Base-by-base conservation (phyloP, 495 filamentous ascomycete genomes). In the Penicillium fimorum region DNA sequence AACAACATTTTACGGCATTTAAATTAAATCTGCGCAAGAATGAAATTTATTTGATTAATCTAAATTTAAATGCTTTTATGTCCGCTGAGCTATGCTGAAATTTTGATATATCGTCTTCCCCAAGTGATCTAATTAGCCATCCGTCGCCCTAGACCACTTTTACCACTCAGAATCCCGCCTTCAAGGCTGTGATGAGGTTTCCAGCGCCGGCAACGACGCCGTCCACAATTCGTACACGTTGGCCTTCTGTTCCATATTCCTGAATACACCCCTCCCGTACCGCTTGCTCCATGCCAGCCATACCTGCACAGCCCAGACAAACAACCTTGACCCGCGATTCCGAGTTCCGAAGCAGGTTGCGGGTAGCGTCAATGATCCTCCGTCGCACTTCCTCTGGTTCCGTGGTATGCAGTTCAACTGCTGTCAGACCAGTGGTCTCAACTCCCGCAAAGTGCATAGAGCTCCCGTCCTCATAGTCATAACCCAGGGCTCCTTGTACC, bases 281-380 rank as follows among this genome's bases (percentile, higher is more conserved):
- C 47, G 88, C 87, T 53, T 85, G 80, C 53, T 93, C 88, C 76
- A 97, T 82, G 12, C 93, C 94, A 22, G 84, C 87, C 94, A 97
- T 96, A 5, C 94, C 93, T 40, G 92, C 93, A 74, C 92, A 96
- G 54, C 90, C 84, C 56, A 87, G 81, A 27, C 81, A 80, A 0
- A 92, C 85, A 13, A 73, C 77, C 24, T 72, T 67, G 1, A 81
- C 74, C 24, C 65, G 63, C 37, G 57, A 53, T 4, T 70, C 57
- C 0, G 81, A 78, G 9, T 73, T 74, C 18, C 70, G 69, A 24
- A 96, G 68, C 35, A 96, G 68, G 46, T 80, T 72, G 64, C 77
- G 79, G 9, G 87, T 87, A 5, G 89, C 92, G 12, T 85, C 83
- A 57, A 74, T 84, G 60, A 97, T 84, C 58, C 82, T 82, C 65